phyloP scores from a whole-genome alignment of 2,329 filamentous ascomycete genomes.

The Verticillium zaregamsianum region DNA sequence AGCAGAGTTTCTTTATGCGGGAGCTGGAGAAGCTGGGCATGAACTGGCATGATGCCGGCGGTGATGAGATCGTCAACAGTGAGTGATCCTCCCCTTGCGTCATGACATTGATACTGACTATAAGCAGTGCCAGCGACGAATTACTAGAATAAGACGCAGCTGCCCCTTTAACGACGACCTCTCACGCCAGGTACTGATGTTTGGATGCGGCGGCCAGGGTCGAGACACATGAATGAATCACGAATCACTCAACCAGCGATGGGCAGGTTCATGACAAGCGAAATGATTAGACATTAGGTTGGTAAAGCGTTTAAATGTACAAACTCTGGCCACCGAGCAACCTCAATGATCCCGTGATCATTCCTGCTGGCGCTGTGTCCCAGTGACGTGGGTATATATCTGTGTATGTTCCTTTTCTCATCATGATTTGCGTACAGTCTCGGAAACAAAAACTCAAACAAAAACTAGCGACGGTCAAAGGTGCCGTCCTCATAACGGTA shows the following conservation, averaged over 20 bases:
- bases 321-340: background rate
- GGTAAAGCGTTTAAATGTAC: background rate
- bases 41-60: constrained; percentile 38
- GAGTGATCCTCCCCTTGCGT: constrained; percentile 10
- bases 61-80: constrained; percentile 21
- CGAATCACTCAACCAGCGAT: background rate
- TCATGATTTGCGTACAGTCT: background rate
- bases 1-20: constrained; percentile 74
- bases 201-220: background rate
- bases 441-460: background rate
- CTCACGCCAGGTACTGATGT: no score
- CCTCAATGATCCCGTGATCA: background rate
- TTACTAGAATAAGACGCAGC: constrained; percentile 1
- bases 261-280: background rate
- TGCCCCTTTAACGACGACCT: background rate
- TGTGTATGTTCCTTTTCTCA: background rate
- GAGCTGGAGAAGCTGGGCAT: constrained; percentile 71
- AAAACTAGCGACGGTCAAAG: constrained; percentile 18
- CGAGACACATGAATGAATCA: background rate
- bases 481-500: constrained; percentile 34
- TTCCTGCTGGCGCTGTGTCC: background rate
- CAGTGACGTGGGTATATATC: background rate
- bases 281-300: constrained; percentile 2
- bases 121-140: constrained; percentile 9
- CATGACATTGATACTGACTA: constrained; percentile 2